phyloP scores from a whole-genome alignment of 306 rosid species.

The Citrullus colocynthis region DNA sequence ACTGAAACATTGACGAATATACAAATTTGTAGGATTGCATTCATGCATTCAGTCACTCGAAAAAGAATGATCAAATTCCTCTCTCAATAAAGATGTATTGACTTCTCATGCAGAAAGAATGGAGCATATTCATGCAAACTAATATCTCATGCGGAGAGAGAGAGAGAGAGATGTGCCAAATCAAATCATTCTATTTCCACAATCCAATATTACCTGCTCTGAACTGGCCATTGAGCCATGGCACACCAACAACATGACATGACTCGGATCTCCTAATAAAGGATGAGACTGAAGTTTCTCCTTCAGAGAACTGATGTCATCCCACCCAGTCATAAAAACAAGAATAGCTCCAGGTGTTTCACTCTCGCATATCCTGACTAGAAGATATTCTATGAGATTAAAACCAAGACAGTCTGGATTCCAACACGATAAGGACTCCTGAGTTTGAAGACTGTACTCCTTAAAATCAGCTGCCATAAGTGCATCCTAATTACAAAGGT shows the following conservation, averaged over 20 bases:
- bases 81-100: neutral
- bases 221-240: slow-evolving; percentile 96
- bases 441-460: slow-evolving; percentile 56
- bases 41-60: neutral
- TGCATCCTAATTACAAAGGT: slow-evolving; percentile 54
- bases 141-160: neutral
- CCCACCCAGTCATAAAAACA: slow-evolving; percentile 99
- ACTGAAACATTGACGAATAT: slow-evolving; percentile 8
- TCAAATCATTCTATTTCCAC: neutral
- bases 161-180: neutral
- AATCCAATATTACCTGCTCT: slow-evolving; percentile 56
- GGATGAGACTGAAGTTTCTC: slow-evolving; percentile 67
- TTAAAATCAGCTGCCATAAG: slow-evolving; percentile 60
- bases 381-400: slow-evolving; percentile 62
- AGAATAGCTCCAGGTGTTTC: slow-evolving; percentile 81
- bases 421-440: slow-evolving; percentile 85
- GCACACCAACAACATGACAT: slow-evolving; percentile 67
- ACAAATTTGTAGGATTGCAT: neutral
- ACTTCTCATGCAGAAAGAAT: neutral
- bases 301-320: slow-evolving; percentile 75
- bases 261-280: slow-evolving; percentile 58
- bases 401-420: slow-evolving; percentile 89
- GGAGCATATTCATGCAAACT: neutral
- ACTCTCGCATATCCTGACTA: slow-evolving; percentile 65
- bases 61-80: neutral